Percentiles rank a stretch among this genome's conserved stretches.
phyloP scores from a whole-genome alignment of 345 rosid species.

The Moricandia arvensis region DNA sequence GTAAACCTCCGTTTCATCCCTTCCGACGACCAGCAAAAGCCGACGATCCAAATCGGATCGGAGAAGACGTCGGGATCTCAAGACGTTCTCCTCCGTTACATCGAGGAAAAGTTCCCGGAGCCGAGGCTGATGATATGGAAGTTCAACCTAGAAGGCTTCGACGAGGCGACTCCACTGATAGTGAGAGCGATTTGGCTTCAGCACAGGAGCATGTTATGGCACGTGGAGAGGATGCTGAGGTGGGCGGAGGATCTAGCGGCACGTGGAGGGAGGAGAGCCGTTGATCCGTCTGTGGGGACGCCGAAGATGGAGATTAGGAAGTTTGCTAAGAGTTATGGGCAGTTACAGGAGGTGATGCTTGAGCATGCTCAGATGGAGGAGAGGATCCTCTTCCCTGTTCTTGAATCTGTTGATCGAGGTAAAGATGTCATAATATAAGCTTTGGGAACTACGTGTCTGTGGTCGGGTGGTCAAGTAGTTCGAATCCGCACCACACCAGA shows the following conservation, averaged over 20 bases:
- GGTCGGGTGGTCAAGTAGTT: too few species aligned
- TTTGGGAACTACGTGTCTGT: too few species aligned
- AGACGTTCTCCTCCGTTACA: slow-evolving; percentile 48
- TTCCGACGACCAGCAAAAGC: slow-evolving; percentile 33
- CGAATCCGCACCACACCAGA: too few species aligned
- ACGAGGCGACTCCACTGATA: slow-evolving; percentile 46
- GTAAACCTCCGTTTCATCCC: slow-evolving; percentile 46
- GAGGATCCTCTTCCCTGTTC: slow-evolving; percentile 59
- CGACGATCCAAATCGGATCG: slow-evolving; percentile 48
- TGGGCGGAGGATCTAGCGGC: slow-evolving; percentile 66
- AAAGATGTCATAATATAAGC: too few species aligned
- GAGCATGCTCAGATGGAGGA: slow-evolving; percentile 90
- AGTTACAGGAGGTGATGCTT: slow-evolving; percentile 60
- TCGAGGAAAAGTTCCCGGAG: slow-evolving; percentile 53
- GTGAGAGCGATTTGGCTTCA: slow-evolving; percentile 51
- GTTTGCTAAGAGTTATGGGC: slow-evolving; percentile 51
- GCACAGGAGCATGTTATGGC: slow-evolving; percentile 63
- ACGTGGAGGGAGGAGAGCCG: slow-evolving; percentile 53
- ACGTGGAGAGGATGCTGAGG: slow-evolving; percentile 57
- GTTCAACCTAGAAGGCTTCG: slow-evolving; percentile 34
- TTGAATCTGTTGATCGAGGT: slow-evolving; percentile 66
- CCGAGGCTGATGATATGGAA: slow-evolving; percentile 42
- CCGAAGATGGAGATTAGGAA: slow-evolving; percentile 68
- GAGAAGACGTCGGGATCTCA: slow-evolving; percentile 48
- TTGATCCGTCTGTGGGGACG: slow-evolving; percentile 61